Evolutionary conservation across 306 rosid genomes (phyloP).

Genomic region (Bauhinia variegata): DNA sequence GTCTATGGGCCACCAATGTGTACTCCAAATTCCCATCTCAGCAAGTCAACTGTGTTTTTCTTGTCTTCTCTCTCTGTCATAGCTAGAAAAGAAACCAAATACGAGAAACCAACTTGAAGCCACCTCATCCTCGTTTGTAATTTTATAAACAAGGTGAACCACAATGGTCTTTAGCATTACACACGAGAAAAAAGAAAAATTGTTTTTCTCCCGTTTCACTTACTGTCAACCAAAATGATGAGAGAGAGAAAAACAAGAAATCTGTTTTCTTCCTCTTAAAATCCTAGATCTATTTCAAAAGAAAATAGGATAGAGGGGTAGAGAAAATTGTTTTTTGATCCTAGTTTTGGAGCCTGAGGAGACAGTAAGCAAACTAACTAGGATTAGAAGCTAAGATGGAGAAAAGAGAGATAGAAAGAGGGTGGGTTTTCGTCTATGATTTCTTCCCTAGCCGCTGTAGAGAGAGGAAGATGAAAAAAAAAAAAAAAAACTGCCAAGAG

Average conservation of each 20-base stretch:
- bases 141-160: not conserved
- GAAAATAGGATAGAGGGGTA: slow-evolving; percentile 10
- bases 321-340: slow-evolving; percentile 36
- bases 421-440: too few species aligned
- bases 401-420: slow-evolving; percentile 15
- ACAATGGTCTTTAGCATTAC: slow-evolving; percentile 7
- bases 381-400: slow-evolving; percentile 22
- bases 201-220: not conserved
- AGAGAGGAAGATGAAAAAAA: too few species aligned
- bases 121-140: slow-evolving; percentile 6
- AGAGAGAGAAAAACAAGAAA: not conserved
- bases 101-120: slow-evolving; percentile 8
- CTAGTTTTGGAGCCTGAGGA: slow-evolving; percentile 13
- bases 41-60: too few species aligned
- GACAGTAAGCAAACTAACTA: not conserved
- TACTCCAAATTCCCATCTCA: too few species aligned
- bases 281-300: slow-evolving; percentile 6
- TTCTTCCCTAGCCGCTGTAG: too few species aligned
- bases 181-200: not conserved
- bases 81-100: too few species aligned
- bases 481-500: too few species aligned
- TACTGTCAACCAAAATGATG: not conserved
- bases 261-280: slow-evolving; percentile 8
- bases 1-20: too few species aligned
- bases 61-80: too few species aligned